Evolutionary conservation across 441 rosid genomes (phyloP), one percentile per base, ranked within the genome.

Genomic region (Erodium moschatum): DNA sequence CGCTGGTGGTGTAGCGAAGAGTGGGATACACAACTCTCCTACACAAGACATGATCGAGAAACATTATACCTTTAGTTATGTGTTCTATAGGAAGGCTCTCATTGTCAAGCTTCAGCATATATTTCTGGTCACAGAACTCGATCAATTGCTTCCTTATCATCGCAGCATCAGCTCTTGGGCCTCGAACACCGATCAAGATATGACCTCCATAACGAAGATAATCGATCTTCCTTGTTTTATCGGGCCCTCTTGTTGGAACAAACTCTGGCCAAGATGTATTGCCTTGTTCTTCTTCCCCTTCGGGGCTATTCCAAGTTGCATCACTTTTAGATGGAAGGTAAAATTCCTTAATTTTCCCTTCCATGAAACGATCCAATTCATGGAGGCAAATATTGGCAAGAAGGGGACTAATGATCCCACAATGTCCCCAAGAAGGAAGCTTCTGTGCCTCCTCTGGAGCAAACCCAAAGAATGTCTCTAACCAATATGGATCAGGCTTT

Each of bases 191-290:
- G 24, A 91, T 87, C 85, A 93, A 79, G 71, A 93, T 85, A 67
- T 93, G 98, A 75, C 97, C 96, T 18, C 97, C 97, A 68, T 84
- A 85, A 70, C 97, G 86, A 38, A 93, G 72, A 69, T 83, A 93
- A 74, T 93, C 96, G 85, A 93, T 89, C 75, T 89, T 91, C 71
- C 92, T 81, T 2, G 98, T 93, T 78, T 93, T 93, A 76, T 93
- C 97, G 7, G 97, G 96, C 38, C 98, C 96, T 69, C 97, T 93
- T 10, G 95, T 93, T 0, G 96, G 98, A 64, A 93, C 97, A 69
- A 93, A 93, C 70, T 93, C 97, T 0, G 98, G 97, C 98, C 98
- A 93, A 13, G 96, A 91, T 33, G 96, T 89, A 74, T 88, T 92
- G 19, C 98, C 98, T 12, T 86, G 97, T 69, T 92, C 98, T n/a